Evolutionary conservation across 139 green algal genomes (phyloP), one percentile per base, ranked within the genome.

Genomic region (Chlamydomonas sp.): DNA sequence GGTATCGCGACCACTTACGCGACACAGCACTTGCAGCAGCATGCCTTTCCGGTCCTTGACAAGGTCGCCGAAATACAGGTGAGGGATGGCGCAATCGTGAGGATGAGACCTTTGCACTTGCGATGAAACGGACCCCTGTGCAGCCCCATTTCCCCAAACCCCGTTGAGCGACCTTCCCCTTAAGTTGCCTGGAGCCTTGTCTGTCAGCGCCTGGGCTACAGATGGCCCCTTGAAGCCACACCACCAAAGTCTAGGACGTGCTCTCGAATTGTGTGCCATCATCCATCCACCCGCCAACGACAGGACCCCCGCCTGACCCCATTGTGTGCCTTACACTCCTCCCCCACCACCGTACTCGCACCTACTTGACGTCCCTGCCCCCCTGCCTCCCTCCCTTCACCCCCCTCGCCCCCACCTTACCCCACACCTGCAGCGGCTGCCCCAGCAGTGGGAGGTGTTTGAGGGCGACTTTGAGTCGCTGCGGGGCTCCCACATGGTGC

Each of bases 61-160:
- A 87, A 87, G 62, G 73, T 87, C 61, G 68, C 12, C 3, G 83
- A 87, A 61, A 31, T 87, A 2, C 83, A 87, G 83, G 83, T 87
- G 62, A 8, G 82, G 5, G 3, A 49, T 4, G 2, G 60, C 8
- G 59, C 12, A 14, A 58, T 57, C 59, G 18, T 4, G 75, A 80
- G 18, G 1, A 57, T 15, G 69, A 12, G 12, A 17, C 71, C 15
- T 6, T 18, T 18, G 1, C 71, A 2, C 71, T 12, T 73, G 67
- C 67, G 20, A 73, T 73, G 7, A 4, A 15, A 15, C 67, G 20
- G 8, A 4, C 67, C 8, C 7, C 14, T 73, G 10, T 73, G 31
- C 31, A 12, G 67, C 67, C 67, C 14, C 67, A 5, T 20, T 20
- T 49, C 31, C 31, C 31, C 67, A 73, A 20, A 16, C 5, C 67